Evolutionary conservation across 1,284 basidiomycete genomes (phyloP).

Genomic region (Puccinia horiana): DNA sequence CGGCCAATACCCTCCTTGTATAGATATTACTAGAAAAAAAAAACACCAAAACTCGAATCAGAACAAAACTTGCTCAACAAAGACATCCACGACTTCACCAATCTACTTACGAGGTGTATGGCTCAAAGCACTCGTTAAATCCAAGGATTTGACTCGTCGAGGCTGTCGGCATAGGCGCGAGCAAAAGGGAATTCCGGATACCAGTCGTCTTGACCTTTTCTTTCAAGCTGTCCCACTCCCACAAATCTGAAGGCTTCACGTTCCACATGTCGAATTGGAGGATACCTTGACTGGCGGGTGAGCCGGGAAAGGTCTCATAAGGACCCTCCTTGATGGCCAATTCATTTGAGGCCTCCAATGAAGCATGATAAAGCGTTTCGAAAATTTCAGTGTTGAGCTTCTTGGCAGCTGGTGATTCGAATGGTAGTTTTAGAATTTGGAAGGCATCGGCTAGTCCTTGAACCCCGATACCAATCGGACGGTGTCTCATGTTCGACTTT

Average conservation of each 20-base stretch:
- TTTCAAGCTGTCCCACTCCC: constrained; percentile 92
- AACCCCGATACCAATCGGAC: constrained; percentile 96
- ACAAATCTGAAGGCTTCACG: constrained; percentile 84
- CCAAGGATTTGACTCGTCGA: constrained; percentile 98
- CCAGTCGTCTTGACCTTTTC: constrained; percentile 83
- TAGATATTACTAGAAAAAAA: constrained; percentile 79
- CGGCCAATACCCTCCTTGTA: constrained; percentile 96
- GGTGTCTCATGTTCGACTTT: constrained; percentile 93
- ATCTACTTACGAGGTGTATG: constrained; percentile 75
- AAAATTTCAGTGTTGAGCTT: constrained; percentile 93
- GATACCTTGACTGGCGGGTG: constrained; percentile 81
- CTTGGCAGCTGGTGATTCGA: constrained; percentile 85
- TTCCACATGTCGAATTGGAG: constrained; percentile 97
- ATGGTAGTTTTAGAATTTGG: constrained; percentile 94
- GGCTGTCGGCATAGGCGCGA: constrained; percentile 98
- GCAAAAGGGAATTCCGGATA: constrained; percentile 87
- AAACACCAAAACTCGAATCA: constrained; percentile 29
- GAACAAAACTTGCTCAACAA: constrained; percentile 48
- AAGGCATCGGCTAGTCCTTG: constrained; percentile 98
- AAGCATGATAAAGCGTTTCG: constrained; percentile 98
- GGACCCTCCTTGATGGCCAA: constrained; percentile 78
- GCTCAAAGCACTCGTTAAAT: constrained; percentile 98
- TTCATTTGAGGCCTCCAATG: constrained; percentile 87
- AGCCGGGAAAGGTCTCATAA: constrained; percentile 90
- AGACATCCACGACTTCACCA: constrained; percentile 5